Evolutionary conservation across 2,329 filamentous ascomycete species (phyloP).

Genomic region (Aulographum hederae): DNA sequence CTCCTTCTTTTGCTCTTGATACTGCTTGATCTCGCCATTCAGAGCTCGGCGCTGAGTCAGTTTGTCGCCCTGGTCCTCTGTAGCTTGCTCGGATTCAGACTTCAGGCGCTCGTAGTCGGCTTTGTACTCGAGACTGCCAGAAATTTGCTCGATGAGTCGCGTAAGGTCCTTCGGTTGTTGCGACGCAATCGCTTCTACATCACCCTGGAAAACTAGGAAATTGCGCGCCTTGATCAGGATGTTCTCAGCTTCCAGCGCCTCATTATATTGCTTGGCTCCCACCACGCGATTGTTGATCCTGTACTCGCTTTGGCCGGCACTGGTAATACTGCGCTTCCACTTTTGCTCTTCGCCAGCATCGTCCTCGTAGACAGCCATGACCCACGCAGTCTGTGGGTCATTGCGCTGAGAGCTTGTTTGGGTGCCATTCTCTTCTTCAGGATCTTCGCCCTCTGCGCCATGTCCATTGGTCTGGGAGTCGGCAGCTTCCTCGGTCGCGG

Average conservation of each 20-base stretch:
- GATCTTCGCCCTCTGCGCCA: constrained; percentile 16
- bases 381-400: constrained; percentile 91
- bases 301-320: constrained; percentile 77
- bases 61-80: constrained; percentile 76
- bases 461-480: constrained; percentile 36
- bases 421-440: constrained; percentile 29
- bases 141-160: constrained; percentile 89
- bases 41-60: constrained; percentile 80
- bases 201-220: constrained; percentile 95
- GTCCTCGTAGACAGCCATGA: constrained; percentile 98
- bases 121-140: constrained; percentile 87
- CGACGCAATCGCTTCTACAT: constrained; percentile 90
- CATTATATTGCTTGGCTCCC: constrained; percentile 81
- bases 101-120: constrained; percentile 86
- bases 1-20: constrained; percentile 90
- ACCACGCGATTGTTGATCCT: constrained; percentile 88
- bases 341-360: constrained; percentile 87
- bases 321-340: constrained; percentile 93
- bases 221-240: constrained; percentile 97
- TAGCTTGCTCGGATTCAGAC: constrained; percentile 64
- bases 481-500: constrained; percentile 33
- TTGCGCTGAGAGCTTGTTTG: constrained; percentile 47
- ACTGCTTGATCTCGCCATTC: constrained; percentile 95
- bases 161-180: constrained; percentile 91
- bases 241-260: constrained; percentile 78